These are phyloP conservation scores for Davidsoniella virescens DNA, from an alignment of 2,329 filamentous ascomycete genomes.

Conservation along the genomic window DNA sequence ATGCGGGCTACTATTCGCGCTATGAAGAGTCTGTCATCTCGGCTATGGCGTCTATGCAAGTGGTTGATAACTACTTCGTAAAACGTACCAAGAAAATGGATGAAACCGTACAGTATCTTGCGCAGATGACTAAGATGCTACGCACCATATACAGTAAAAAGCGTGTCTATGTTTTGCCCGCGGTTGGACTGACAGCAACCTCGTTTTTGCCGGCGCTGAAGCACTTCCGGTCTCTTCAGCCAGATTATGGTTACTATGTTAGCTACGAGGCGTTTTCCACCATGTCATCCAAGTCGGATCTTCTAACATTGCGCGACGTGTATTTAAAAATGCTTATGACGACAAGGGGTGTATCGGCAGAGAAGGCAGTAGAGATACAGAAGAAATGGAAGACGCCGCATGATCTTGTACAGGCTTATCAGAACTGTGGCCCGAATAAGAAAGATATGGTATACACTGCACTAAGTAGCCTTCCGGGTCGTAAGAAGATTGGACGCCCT, in stretches of 20 bases:
- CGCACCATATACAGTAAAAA: slow-evolving; percentile 46
- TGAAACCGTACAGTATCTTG: slow-evolving; percentile 61
- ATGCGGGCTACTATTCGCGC: slow-evolving; percentile 33
- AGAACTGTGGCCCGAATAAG: slow-evolving; percentile 37
- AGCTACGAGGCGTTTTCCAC: slow-evolving; percentile 57
- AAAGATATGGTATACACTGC: slow-evolving; percentile 43
- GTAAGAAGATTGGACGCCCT: slow-evolving; percentile 49
- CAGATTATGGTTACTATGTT: slow-evolving; percentile 38
- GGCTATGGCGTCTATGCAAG: slow-evolving; percentile 60
- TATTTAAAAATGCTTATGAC: slow-evolving; percentile 82
- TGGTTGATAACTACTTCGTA: slow-evolving; percentile 64
- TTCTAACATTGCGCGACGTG: slow-evolving; percentile 55
- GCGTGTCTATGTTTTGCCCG: slow-evolving; percentile 48
- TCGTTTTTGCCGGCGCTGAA: slow-evolving; percentile 50
- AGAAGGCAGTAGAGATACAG: slow-evolving; percentile 67
- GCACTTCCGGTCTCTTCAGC: slow-evolving; percentile 38
- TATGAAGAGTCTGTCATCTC: slow-evolving; percentile 54
- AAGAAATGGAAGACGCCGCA: slow-evolving; percentile 60
- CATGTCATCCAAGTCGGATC: slow-evolving; percentile 58
- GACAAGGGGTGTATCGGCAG: slow-evolving; percentile 55
- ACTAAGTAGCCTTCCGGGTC: slow-evolving; percentile 43
- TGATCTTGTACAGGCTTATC: slow-evolving; percentile 54
- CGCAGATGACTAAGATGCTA: slow-evolving; percentile 53
- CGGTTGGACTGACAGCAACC: slow-evolving; percentile 40
- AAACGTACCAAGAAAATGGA: slow-evolving; percentile 62